Evolutionary conservation across 106 monocot genomes (phyloP).

Genomic region (Ottelia alismoides): DNA sequence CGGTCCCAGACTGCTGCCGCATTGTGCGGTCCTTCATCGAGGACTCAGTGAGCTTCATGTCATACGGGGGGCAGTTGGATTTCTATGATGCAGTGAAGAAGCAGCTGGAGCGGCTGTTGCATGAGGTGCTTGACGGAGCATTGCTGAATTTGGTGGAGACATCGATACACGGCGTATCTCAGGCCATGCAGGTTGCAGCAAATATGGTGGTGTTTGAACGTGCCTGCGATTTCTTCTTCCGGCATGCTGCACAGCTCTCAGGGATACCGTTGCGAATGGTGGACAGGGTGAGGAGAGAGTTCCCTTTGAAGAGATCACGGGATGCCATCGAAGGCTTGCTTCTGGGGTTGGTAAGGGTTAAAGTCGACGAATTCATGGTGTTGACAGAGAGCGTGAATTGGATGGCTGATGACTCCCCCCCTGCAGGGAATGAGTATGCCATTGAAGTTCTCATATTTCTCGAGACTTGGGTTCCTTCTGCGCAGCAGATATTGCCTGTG

Average conservation of each 20-base stretch:
- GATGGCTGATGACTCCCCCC: constrained; percentile 68
- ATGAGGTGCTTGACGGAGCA: constrained; percentile 69
- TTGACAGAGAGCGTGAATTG: constrained; percentile 54
- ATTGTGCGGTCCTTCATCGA: constrained; percentile 87
- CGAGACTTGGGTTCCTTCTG: constrained; percentile 74
- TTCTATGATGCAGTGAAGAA: constrained; percentile 71
- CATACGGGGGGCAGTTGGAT: constrained; percentile 79
- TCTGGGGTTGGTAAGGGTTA: constrained; percentile 40
- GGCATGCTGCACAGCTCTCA: constrained; percentile 77
- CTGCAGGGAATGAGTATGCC: constrained; percentile 71
- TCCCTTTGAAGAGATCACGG: constrained; percentile 63
- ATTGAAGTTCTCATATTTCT: constrained; percentile 88
- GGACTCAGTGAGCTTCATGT: constrained; percentile 96
- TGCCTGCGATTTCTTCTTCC: constrained; percentile 89
- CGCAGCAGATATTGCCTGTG: constrained; percentile 64
- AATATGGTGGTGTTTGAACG: constrained; percentile 92
- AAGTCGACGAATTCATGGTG: constrained; percentile 83
- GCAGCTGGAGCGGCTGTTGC: constrained; percentile 68
- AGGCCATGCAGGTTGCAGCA: constrained; percentile 94
- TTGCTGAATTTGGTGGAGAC: constrained; percentile 47
- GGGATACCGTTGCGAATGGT: constrained; percentile 70
- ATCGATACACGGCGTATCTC: constrained; percentile 51
- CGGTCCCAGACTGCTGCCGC: constrained; percentile 82
- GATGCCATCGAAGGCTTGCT: constrained; percentile 64
- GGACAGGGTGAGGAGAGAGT: constrained; percentile 54